Conservation (phyloP, 345 rosid genomes). For the Euphorbia peplus region DNA sequence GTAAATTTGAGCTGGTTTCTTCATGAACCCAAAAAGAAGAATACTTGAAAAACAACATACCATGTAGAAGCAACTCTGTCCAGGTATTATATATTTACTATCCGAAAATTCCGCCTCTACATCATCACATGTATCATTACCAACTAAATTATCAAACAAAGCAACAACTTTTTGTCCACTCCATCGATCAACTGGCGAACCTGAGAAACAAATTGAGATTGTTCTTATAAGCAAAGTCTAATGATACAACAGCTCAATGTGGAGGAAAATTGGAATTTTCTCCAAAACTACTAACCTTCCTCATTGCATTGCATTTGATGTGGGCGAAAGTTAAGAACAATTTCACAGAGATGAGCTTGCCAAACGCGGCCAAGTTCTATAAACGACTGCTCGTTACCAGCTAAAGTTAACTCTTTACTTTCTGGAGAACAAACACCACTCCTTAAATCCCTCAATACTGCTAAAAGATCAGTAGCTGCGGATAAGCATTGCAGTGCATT, state of each 20-base stretch:
- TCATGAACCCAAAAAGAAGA: neutral
- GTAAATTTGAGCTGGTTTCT: neutral
- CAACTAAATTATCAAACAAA: slow-evolving; percentile 50
- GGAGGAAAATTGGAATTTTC: neutral
- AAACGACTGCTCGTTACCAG: slow-evolving; percentile 40
- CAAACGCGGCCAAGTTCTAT: slow-evolving; percentile 66
- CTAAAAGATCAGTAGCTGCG: slow-evolving; percentile 42
- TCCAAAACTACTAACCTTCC: slow-evolving; percentile 23
- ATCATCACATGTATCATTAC: slow-evolving; percentile 51
- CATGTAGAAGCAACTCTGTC: slow-evolving; percentile 80
- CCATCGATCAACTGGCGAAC: slow-evolving; percentile 17
- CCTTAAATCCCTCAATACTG: slow-evolving; percentile 39
- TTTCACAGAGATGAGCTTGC: slow-evolving; percentile 77
- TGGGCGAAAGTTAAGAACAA: slow-evolving; percentile 38
- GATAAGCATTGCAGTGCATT: slow-evolving; percentile 50
- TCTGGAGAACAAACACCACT: slow-evolving; percentile 22
- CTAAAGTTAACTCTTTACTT: neutral
- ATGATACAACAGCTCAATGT: neutral
- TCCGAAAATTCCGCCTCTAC: slow-evolving; percentile 59
- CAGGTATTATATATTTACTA: slow-evolving; percentile 50
- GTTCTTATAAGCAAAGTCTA: neutral
- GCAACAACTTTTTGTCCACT: slow-evolving; percentile 42
- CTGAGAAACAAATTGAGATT: slow-evolving; percentile 25
- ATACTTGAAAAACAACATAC: slow-evolving; percentile 21
- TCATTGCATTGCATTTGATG: slow-evolving; percentile 13